Evolutionary conservation across 768 basidiomycete genomes (phyloP).

Genomic region (Hericium erinaceus): DNA sequence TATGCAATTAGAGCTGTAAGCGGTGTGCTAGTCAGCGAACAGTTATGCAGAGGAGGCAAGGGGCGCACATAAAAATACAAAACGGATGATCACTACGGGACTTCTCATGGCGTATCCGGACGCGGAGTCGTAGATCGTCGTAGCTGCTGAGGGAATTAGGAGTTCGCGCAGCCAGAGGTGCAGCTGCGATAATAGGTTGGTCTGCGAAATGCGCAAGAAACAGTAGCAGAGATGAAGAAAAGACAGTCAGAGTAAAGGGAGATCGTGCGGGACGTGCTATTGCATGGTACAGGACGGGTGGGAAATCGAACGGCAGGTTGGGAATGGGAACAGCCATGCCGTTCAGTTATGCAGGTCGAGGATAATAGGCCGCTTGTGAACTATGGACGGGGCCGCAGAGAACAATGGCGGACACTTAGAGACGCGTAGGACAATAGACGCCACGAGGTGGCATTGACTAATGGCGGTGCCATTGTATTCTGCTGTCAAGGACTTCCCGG

Average conservation of each 20-base stretch:
- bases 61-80: slow-evolving; percentile 32
- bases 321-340: not conserved
- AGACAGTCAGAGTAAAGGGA: no score
- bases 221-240: not conserved
- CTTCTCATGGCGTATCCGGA: not conserved
- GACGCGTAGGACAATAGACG: no score
- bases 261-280: not conserved
- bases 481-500: no score
- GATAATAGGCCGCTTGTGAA: not conserved
- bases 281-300: not conserved
- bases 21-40: not conserved
- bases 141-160: not conserved
- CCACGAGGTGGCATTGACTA: no score
- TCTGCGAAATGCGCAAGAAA: not conserved
- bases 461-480: not conserved
- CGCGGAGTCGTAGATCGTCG: not conserved
- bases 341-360: not conserved
- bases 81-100: slow-evolving; percentile 26
- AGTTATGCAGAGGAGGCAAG: not conserved
- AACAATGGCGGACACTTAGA: not conserved
- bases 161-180: not conserved
- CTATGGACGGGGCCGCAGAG: not conserved
- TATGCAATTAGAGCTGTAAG: slow-evolving; percentile 30
- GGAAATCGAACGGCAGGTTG: not conserved
- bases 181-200: not conserved